Base-by-base conservation (phyloP, 495 filamentous ascomycete genomes). In the Penicillium soppii region DNA sequence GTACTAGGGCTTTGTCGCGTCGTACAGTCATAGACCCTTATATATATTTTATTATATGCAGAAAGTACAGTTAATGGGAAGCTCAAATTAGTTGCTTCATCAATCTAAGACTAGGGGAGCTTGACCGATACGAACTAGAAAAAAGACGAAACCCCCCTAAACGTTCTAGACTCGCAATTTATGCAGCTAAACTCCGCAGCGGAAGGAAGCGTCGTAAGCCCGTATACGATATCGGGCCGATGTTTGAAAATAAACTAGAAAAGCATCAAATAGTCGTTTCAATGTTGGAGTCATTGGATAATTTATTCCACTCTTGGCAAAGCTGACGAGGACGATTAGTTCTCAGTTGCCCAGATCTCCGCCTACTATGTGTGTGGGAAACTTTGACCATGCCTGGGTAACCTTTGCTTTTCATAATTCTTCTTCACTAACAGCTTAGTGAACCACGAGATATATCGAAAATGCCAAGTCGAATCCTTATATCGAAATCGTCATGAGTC, bases 401-500 rank as follows among this genome's bases (percentile, higher is more conserved):
- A 16, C 16, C 15, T 20, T 46, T 16, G n/a, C 9, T 30, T 19
- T 10, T n/a, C 15, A 46, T 25, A 19, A 13, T n/a, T n/a, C n/a
- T n/a, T n/a, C n/a, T n/a, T n/a, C n/a, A n/a, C n/a, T n/a, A n/a
- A n/a, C n/a, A n/a, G n/a, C n/a, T n/a, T n/a, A n/a, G n/a, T n/a
- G n/a, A n/a, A n/a, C n/a, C n/a, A n/a, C n/a, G n/a, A n/a, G n/a
- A n/a, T n/a, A n/a, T n/a, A 23, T 17, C 39, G 43, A 53, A 51
- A 16, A 61, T 61, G 53, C 46, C 40, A 23, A 19, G n/a, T 15
- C 10, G 9, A 33, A 4, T 20, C 3, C 25, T 13, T 7, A 17
- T 33, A 19, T 50, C 13, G 32, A 57, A 53, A 8, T 42, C 33
- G 23, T 35, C 46, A 62, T 62, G 59, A 59, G 32, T 48, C 59